Conservation (phyloP, 192 early-diverging fungal genomes). For the Chytriomyces sp. region DNA sequence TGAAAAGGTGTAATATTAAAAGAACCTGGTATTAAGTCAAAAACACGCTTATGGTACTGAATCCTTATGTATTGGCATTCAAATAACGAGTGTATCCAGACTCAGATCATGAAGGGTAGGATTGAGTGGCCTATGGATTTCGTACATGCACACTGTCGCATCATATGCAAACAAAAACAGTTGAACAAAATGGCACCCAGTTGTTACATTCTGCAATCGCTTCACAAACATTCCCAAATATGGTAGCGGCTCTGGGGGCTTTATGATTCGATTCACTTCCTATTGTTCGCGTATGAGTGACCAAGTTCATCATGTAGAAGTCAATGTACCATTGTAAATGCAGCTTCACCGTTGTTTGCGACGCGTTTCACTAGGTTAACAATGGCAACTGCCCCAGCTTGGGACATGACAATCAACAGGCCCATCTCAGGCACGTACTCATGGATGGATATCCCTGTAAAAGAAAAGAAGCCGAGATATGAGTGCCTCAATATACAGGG, state of each 20-base stretch:
- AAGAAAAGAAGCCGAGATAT: background rate
- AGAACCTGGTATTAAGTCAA: no score
- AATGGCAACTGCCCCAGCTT: slow-evolving; percentile 19
- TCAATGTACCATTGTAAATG: background rate
- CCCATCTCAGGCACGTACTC: slow-evolving; percentile 21
- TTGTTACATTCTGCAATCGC: background rate
- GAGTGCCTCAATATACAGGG: no score
- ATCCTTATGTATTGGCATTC: no score
- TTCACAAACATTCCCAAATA: slow-evolving; percentile 23
- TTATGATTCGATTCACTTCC: background rate
- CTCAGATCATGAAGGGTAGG: no score
- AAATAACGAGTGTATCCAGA: no score
- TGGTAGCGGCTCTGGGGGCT: background rate
- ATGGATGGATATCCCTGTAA: slow-evolving; percentile 25
- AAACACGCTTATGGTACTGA: no score
- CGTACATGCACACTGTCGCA: background rate
- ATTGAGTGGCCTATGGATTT: no score
- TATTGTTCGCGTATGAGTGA: background rate
- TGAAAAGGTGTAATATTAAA: no score
- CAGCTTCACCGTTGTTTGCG: background rate
- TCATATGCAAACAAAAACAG: slow-evolving; percentile 20
- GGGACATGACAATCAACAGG: slow-evolving; percentile 10
- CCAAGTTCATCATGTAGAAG: background rate
- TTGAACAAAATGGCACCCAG: background rate
- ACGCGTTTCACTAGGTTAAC: background rate